These are phyloP conservation scores for Fusarium globosum DNA, from an alignment of 2,329 filamentous ascomycete species.

Conservation along the genomic window DNA sequence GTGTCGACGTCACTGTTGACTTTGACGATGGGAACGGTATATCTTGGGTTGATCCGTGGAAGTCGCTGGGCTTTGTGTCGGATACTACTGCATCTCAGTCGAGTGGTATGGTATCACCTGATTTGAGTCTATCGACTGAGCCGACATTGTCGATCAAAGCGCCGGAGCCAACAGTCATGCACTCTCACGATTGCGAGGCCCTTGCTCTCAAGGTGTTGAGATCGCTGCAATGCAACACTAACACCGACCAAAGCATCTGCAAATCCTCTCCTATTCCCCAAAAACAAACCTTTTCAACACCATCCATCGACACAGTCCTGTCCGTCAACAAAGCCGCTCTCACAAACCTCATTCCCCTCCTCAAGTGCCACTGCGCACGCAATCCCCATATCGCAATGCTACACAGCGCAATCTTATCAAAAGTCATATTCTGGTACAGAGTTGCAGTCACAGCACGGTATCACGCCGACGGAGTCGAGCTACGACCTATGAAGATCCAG, in stretches of 20 bases:
- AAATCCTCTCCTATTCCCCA: neutral
- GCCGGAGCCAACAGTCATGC: neutral
- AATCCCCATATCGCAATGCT: constrained; percentile 15
- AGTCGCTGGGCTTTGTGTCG: neutral
- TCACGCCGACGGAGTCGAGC: neutral
- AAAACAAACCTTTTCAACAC: neutral
- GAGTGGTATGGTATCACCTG: constrained; percentile 9
- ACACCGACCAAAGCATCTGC: neutral
- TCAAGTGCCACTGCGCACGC: constrained; percentile 8
- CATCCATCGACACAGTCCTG: constrained; percentile 26
- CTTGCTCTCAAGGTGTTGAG: constrained; percentile 5
- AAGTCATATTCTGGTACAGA: constrained; percentile 27
- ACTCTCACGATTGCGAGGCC: constrained; percentile 18
- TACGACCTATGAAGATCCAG: constrained; percentile 28
- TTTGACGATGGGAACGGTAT: constrained; percentile 15
- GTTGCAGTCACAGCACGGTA: constrained; percentile 7
- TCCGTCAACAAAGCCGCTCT: constrained; percentile 22
- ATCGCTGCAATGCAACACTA: constrained; percentile 21
- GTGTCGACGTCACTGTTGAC: constrained; percentile 16
- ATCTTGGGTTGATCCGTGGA: constrained; percentile 24
- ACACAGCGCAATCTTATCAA: constrained; percentile 29
- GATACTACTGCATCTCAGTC: constrained; percentile 5
- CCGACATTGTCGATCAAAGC: neutral
- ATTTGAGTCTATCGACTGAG: neutral
- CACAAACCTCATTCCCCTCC: constrained; percentile 10